Base-by-base conservation (phyloP, 768 basidiomycete species). In the Coprinellus aureogranulatus region DNA sequence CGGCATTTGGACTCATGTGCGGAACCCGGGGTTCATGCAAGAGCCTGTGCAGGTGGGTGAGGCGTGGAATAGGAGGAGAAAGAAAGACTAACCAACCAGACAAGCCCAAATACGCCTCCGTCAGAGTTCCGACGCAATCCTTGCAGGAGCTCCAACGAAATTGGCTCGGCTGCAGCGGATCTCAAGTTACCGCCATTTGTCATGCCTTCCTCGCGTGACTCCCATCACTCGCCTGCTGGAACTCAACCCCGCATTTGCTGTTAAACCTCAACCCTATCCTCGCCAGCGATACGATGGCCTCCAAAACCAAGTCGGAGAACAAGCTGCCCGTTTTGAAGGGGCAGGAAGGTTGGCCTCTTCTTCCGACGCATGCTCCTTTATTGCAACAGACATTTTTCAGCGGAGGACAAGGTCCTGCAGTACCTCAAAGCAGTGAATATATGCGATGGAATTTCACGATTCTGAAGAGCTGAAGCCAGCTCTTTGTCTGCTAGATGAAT, bases 401-500 rank as follows among this genome's bases (percentile, higher is more conserved):
- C 90, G 41, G 90, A 92, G 70, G 86, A 88, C 63, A 81, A 77
- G 59, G 78, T 95, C 3, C 72, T 93, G 47, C 84, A 88, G 59
- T 95, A 95, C 70, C 74, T 95, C 65, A 90, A 87, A 77, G 76
- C 73, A 72, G 92, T 89, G 53, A 52, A 54, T 55, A 58, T 58
- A 58, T 58, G 57, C 57, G 57, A 34, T 34, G 34, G 18, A 50
- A 28, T 3, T 39, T 41, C 53, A 28, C 46, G n/a, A 52, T 10
- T 34, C 20, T 55, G 40, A 41, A 39, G 55, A 55, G 52, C 47
- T 41, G 41, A 44, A 22, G 47, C 37, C 39, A 47, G 34, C 58
- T 28, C n/a, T n/a, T n/a, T n/a, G n/a, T 25, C 45, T 37, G 45
- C 34, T 65, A 94, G 91, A 91, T 93, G 84, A 96, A 96, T 71